Conservation (phyloP, 371 early-diverging fungal species). For the Syncephalis plumigaleata region DNA sequence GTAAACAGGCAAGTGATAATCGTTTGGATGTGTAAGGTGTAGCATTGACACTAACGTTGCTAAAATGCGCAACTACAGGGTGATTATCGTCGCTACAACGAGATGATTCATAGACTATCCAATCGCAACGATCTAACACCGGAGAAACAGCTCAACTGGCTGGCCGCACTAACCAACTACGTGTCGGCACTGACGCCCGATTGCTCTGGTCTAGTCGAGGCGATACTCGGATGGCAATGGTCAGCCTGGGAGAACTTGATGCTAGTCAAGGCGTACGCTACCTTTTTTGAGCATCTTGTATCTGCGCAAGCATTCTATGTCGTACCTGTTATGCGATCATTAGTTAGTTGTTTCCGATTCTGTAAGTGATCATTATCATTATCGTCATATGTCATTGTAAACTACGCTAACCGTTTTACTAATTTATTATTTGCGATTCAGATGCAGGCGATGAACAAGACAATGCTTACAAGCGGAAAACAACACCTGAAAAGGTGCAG, state of each 20-base stretch:
- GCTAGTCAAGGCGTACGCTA: constrained; percentile 42
- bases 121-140: background rate
- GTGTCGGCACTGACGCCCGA: background rate
- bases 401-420: no score
- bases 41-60: no score
- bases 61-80: background rate
- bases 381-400: no score
- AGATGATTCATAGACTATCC: background rate
- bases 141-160: background rate
- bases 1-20: no score
- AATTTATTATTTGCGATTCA: no score
- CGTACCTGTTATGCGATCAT: constrained; percentile 34
- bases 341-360: constrained; percentile 38
- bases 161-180: background rate
- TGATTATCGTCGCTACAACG: background rate
- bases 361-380: constrained; percentile 30
- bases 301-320: constrained; percentile 71
- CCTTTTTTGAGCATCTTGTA: constrained; percentile 62
- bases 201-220: constrained; percentile 18
- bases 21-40: no score
- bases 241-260: constrained; percentile 23
- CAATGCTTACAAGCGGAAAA: background rate
- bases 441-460: background rate
- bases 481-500: constrained; percentile 2
- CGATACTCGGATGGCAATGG: constrained; percentile 55